phyloP scores from a whole-genome alignment of 148 eudicot genomes.

The Heliamphora exappendiculata region DNA sequence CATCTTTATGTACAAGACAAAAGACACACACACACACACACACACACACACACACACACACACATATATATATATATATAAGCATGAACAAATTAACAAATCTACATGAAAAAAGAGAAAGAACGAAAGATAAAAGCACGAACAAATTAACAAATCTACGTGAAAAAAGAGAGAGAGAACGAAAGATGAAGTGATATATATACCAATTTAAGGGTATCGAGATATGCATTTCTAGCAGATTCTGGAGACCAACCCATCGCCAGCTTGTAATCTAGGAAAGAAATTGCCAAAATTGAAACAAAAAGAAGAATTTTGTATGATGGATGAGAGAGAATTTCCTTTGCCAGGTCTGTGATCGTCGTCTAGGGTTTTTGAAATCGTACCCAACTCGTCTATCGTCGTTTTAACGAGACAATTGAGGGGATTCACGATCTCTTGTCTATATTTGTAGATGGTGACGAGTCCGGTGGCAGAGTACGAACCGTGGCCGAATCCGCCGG shows the following conservation, averaged over 20 bases:
- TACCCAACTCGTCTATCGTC: too few relatives aligned
- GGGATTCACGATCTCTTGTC: not conserved
- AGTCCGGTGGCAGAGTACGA: not conserved
- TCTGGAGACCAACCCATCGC: slow-evolving; percentile 30
- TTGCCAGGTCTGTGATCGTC: not conserved
- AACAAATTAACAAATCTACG: not conserved
- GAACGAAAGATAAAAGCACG: not conserved
- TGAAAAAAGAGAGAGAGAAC: not conserved
- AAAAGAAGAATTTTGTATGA: not conserved
- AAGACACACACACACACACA: not conserved
- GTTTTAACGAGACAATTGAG: not conserved
- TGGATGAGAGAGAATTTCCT: not conserved
- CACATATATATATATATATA: not conserved
- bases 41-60: not conserved
- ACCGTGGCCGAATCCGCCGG: slow-evolving; percentile 16
- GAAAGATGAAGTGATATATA: not conserved
- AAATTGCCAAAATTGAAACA: not conserved
- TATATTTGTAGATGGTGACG: not conserved
- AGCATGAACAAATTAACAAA: not conserved
- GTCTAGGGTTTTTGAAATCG: not conserved
- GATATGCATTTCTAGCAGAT: slow-evolving; percentile 34
- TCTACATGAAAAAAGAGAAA: not conserved
- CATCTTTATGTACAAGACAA: not conserved
- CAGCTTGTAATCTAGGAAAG: not conserved
- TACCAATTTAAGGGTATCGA: slow-evolving; percentile 43